Evolutionary conservation across 371 early-diverging fungal species (phyloP), one percentile per base, ranked within the genome.

Genomic region (Actinomortierella wolfii): DNA sequence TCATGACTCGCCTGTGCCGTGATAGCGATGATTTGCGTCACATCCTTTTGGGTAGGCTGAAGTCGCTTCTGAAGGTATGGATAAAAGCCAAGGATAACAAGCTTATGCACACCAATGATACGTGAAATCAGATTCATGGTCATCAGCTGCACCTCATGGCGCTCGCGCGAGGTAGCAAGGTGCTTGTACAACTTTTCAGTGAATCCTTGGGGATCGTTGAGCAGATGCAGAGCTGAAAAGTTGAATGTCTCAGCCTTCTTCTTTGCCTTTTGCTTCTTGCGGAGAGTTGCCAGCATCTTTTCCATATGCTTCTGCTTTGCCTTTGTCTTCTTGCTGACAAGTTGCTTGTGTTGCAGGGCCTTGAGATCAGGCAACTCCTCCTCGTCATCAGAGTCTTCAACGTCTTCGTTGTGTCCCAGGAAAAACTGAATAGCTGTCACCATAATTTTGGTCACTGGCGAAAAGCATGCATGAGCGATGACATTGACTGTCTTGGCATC

Each of bases 401-500:
- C 86, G 26, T 85, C 82, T 21, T 86, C 84, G 64, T 92, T 88
- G 42, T 82, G 81, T 41, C 91, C 93, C 68, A 97, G 82, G 68
- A 97, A 97, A 75, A 98, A 98, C 56, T 94, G 89, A n/a, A 96
- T 76, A 3, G 96, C 97, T 2, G 95, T 92, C 7, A 94, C 90
- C 54, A 91, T 86, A 34, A 98, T 84, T 76, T 97, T 97, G 66
- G 91, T 83, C 26, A 89, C 83, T 21, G 91, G 90, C 29, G 94
- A 95, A 58, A 97, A 94, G 77, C 95, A 95, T 11, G 96, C 97
- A 76, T 95, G 93, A 7, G 95, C 94, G 76, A 98, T 92, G 26
- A 97, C 93, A 79, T 97, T 97, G 67, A 96, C 96, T 6, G 98
- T 97, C 79, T 97, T 97, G 29, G 90, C 89, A 78, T 97, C 98